Conservation (phyloP, 345 rosid genomes). For the Raphanus sativus region DNA sequence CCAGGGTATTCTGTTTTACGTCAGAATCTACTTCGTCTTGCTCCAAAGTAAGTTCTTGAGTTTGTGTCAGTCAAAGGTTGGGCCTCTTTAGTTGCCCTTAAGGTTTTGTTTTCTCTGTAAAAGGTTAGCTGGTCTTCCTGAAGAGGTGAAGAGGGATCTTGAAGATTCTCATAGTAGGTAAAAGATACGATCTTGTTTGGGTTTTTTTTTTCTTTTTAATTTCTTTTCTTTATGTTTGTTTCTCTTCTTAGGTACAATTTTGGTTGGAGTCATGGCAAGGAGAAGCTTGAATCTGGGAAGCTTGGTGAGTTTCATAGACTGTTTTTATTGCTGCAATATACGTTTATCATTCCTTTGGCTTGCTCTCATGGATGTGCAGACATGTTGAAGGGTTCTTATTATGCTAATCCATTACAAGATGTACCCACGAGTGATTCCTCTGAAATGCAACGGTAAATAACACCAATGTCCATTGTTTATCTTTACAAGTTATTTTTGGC, state of each 20-base stretch:
- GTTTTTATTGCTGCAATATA: background rate
- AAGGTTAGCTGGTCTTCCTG: constrained; percentile 83
- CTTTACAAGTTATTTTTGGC: constrained; percentile 22
- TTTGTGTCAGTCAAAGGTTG: background rate
- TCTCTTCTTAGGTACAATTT: constrained; percentile 62
- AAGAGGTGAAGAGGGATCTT: constrained; percentile 73
- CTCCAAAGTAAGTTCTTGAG: constrained; percentile 53
- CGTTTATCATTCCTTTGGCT: constrained; percentile 12
- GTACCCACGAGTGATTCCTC: constrained; percentile 60
- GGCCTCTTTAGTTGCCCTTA: background rate
- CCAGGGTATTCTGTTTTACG: constrained; percentile 76
- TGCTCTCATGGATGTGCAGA: constrained; percentile 47
- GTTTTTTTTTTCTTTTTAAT: background rate
- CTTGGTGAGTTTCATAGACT: constrained; percentile 52
- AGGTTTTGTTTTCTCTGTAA: constrained; percentile 26
- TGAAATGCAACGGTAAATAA: constrained; percentile 55
- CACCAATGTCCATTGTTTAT: background rate
- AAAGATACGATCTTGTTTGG: background rate
- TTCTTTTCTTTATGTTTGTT: background rate
- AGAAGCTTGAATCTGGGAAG: constrained; percentile 91
- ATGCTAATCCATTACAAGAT: constrained; percentile 80
- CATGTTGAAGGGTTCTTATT: constrained; percentile 78
- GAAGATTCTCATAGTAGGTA: constrained; percentile 90
- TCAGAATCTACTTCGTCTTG: constrained; percentile 66
- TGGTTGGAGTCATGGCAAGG: constrained; percentile 99